Percentiles rank a stretch among this genome's conserved stretches.
Evolutionary conservation across 2,329 filamentous ascomycete species (phyloP).

Genomic region (Ciborinia camelliae): DNA sequence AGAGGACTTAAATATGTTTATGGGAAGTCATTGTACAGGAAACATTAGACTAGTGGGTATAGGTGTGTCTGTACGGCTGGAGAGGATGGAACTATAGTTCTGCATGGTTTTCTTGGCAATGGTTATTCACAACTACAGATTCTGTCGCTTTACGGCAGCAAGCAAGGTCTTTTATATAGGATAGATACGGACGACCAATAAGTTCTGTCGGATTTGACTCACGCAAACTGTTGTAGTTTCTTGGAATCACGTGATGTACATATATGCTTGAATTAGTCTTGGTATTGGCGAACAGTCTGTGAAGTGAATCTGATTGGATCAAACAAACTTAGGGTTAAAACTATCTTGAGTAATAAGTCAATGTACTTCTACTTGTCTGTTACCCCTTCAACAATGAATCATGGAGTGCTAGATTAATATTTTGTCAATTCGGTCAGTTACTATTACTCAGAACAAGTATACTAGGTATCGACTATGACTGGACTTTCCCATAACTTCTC

Average conservation of each 20-base stretch:
- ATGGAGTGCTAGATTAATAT: no score
- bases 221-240: background rate
- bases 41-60: background rate
- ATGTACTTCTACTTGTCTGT: no score
- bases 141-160: background rate
- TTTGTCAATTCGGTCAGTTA: no score
- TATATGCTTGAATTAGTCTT: background rate
- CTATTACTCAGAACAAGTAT: no score
- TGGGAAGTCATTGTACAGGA: background rate
- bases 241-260: background rate
- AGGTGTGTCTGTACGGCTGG: background rate
- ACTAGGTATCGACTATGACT: no score
- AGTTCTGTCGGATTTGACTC: background rate
- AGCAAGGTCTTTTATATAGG: fast-evolving
- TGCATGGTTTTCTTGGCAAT: background rate
- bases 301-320: no score
- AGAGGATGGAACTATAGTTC: background rate
- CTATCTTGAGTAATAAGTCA: no score
- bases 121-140: background rate
- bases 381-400: no score
- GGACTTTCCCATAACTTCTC: no score
- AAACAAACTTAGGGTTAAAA: no score
- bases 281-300: no score
- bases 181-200: no score
- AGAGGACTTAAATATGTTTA: background rate